Base-by-base conservation (phyloP, 768 basidiomycete genomes). In the Tricholoma hemisulphureum region DNA sequence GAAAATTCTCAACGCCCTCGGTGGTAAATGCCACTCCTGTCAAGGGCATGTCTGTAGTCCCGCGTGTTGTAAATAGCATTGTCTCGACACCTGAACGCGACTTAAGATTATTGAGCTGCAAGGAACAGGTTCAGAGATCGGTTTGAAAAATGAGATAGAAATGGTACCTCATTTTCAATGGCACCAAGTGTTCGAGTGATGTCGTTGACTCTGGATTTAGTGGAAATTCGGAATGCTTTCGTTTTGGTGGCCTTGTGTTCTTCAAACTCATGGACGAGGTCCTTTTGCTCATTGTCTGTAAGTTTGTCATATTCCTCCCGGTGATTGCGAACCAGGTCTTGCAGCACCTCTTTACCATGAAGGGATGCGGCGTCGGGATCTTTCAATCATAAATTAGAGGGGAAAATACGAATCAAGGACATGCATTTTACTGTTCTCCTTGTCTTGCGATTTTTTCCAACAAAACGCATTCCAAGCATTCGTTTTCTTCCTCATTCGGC, bases 71-170 rank as follows among this genome's bases (percentile, higher is more conserved):
- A 26, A 61, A 59, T 4, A 65, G n/a, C 23, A 65, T 35, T 6
- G 55, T 54, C 41, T 65, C 57, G 20, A 63, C 55, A 32, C 64
- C 62, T 8, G 53, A 61, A 18, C 53, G 53, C 13, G 48, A 53
- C 53, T 41, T 52, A 6, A 65, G 51, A 51, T 59, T 63, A 18
- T 23, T 45, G 24, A 63, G 58, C 64, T 65, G 29, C 2, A 39
- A 39, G 23, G 20, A 16, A 37, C 49, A 28, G 29, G 16, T 35
- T 51, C 29, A n/a, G 6, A 43, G 39, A n/a, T 7, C 7, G 41
- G 7, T n/a, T 14, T 23, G 6, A n/a, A 23, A 14, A 4, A 5
- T 14, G 7, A 14, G 7, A 23, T n/a, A n/a, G n/a, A 43, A 31
- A 31, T 31, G 5, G 46, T 46, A 64, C 63, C 57, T 61, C 60